These are phyloP conservation scores for Penicillium goetzii DNA, from an alignment of 495 filamentous ascomycete genomes.

Conservation along the genomic window DNA sequence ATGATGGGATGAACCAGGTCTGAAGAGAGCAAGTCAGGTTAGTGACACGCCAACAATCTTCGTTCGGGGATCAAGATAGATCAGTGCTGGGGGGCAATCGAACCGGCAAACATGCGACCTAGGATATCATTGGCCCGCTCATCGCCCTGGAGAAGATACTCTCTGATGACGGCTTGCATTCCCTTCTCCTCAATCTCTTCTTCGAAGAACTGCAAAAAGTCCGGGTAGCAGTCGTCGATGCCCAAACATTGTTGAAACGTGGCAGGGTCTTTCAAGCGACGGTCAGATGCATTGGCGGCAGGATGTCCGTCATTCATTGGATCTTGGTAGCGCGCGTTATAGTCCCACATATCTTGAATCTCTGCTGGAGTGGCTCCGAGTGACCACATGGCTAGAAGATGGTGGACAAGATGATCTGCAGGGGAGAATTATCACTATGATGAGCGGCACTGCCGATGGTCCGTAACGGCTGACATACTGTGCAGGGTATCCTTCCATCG, in stretches of 20 bases:
- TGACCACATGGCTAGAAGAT: background rate
- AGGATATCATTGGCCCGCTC: background rate
- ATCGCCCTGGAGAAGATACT: slow-evolving; percentile 1
- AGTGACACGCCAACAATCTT: too few relatives aligned
- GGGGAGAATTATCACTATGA: background rate
- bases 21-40: background rate
- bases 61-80: too few relatives aligned
- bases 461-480: background rate
- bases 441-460: background rate
- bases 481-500: background rate
- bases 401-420: slow-evolving; percentile 1
- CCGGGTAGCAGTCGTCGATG: background rate
- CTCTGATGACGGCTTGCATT: background rate
- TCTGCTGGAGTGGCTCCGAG: background rate
- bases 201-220: slow-evolving; percentile 3
- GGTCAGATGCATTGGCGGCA: background rate
- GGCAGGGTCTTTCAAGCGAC: background rate
- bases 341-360: slow-evolving; percentile 6
- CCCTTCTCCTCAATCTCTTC: slow-evolving; percentile 1
- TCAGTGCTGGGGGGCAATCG: too few relatives aligned
- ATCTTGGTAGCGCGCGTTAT: background rate
- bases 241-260: background rate
- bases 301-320: background rate
- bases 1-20: slow-evolving; percentile 3
- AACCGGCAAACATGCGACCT: slow-evolving; percentile 1